Conservation (phyloP, 148 eudicot genomes). For the Diospyros lotus region DNA sequence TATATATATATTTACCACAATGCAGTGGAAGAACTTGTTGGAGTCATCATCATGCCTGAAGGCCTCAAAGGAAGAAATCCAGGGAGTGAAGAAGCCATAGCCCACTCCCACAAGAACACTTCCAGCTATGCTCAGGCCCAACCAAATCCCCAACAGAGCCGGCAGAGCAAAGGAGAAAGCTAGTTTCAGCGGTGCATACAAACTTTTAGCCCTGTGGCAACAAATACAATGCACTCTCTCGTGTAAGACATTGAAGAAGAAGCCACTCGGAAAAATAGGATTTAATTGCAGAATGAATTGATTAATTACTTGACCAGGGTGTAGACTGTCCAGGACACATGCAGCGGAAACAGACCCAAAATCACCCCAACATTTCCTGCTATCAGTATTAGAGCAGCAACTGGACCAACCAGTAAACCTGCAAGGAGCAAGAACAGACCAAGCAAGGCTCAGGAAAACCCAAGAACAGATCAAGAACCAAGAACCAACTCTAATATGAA, state of each 20-base stretch:
- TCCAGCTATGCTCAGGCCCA: constrained; percentile 72
- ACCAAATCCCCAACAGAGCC: constrained; percentile 73
- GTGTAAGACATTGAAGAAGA: background rate
- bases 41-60: constrained; percentile 67
- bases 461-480: no score
- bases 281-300: background rate
- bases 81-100: constrained; percentile 94
- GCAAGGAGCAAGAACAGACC: no score
- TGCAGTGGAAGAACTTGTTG: constrained; percentile 60
- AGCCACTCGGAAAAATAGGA: constrained; percentile 2
- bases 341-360: constrained; percentile 74
- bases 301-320: constrained; percentile 86
- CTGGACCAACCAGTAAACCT: constrained; percentile 90
- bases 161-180: constrained; percentile 78
- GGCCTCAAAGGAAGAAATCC: constrained; percentile 91
- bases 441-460: no score
- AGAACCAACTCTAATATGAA: no score
- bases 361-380: constrained; percentile 77
- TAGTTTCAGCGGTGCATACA: constrained; percentile 72
- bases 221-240: no score
- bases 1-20: constrained; percentile 58
- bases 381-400: constrained; percentile 72
- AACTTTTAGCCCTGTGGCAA: constrained; percentile 52
- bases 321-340: constrained; percentile 77
- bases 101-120: constrained; percentile 87